These are phyloP conservation scores for Lepidopterella palustris DNA, from an alignment of 495 filamentous ascomycete genomes.

Conservation along the genomic window DNA sequence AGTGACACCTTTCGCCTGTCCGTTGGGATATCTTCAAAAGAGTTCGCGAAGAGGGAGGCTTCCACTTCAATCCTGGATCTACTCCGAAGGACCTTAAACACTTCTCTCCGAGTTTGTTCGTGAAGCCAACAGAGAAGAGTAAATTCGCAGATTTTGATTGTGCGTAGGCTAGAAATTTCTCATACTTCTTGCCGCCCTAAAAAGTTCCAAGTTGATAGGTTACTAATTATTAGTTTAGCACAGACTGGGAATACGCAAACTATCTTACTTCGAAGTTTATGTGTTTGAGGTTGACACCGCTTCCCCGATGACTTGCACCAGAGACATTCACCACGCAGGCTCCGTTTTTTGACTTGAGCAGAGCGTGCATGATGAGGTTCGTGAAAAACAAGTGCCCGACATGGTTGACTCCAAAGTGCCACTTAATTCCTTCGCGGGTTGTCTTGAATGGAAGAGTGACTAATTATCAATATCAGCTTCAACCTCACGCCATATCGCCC, in stretches of 20 bases:
- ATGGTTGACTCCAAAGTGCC: constrained; percentile 24
- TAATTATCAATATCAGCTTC: too few relatives aligned
- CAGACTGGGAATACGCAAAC: too few relatives aligned
- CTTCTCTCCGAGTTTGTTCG: constrained; percentile 29
- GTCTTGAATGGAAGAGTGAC: constrained; percentile 7
- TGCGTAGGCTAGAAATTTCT: constrained; percentile 15
- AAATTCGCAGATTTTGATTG: constrained; percentile 24
- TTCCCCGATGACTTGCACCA: constrained; percentile 9
- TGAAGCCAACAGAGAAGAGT: constrained; percentile 12
- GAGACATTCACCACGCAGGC: constrained; percentile 19
- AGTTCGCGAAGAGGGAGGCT: neutral
- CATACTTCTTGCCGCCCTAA: constrained; percentile 11
- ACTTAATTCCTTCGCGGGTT: constrained; percentile 16
- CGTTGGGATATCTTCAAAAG: neutral
- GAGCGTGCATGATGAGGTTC: constrained; percentile 15
- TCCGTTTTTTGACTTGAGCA: constrained; percentile 3
- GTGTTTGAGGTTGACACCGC: constrained; percentile 9
- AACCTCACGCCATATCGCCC: too few relatives aligned
- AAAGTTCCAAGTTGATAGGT: neutral
- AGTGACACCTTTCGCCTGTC: neutral
- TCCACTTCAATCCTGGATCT: constrained; percentile 39
- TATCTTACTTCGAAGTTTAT: constrained; percentile 11
- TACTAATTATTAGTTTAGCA: neutral
- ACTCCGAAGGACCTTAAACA: constrained; percentile 35
- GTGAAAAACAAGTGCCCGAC: constrained; percentile 26